phyloP scores from a whole-genome alignment of 768 basidiomycete genomes.

The Pisolithus marmoratus region DNA sequence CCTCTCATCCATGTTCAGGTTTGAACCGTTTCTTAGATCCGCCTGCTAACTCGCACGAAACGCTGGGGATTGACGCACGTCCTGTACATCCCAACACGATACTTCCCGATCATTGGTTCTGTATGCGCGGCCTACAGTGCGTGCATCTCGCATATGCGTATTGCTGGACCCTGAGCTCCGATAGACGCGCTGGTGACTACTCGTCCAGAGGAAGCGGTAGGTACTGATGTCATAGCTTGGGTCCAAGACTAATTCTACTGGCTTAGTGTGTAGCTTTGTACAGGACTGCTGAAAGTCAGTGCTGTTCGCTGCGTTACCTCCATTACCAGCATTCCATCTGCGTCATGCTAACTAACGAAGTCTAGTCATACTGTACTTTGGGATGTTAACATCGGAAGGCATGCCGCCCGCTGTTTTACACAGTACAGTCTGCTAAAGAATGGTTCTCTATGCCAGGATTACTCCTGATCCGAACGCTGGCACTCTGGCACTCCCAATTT shows the following conservation, averaged over 20 bases:
- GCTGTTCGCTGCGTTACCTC: not conserved
- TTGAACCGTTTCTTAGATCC: not conserved
- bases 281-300: slow-evolving; percentile 6
- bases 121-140: slow-evolving; percentile 4
- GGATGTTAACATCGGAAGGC: slow-evolving; percentile 9
- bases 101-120: slow-evolving; percentile 5
- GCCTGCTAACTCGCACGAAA: not conserved
- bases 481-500: slow-evolving; percentile 1
- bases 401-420: not conserved
- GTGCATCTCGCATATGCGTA: not conserved
- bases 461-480: slow-evolving; percentile 10
- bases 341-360: not conserved
- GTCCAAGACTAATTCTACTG: not conserved
- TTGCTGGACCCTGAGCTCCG: not conserved
- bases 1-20: not conserved
- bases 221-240: not conserved
- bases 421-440: not conserved
- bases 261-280: slow-evolving; percentile 7
- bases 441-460: not conserved
- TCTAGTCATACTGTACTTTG: slow-evolving; percentile 4
- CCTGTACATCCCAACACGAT: slow-evolving; percentile 8
- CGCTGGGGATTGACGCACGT: slow-evolving; percentile 1
- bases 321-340: not conserved
- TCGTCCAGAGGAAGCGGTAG: not conserved
- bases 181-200: not conserved